Base-by-base conservation (phyloP, 202 grass and related monocot genomes). In the Miscanthus sacchariflorus region DNA sequence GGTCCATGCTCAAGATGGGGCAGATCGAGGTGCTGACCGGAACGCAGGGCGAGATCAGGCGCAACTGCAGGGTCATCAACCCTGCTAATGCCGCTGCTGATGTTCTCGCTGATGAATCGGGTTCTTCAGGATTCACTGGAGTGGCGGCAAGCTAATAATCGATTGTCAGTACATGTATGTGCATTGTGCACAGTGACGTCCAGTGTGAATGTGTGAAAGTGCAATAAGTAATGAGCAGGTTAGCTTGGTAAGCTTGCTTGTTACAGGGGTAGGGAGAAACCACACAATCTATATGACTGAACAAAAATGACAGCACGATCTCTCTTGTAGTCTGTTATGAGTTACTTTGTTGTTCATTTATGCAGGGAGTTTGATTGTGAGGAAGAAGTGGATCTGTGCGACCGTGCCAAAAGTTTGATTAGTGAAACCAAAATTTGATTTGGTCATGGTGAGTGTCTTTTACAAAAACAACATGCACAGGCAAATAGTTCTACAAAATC, bases 1-100 rank as follows among this genome's bases (percentile, higher is more conserved):
- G 48, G 86, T 88, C 92, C 25, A 95, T 97, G 92, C 5, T 93
- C 68, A 93, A 94, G 87, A 94, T 97, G 95, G 92, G 92, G 10
- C 46, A 89, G 69, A 90, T 94, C 36, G 56, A 49, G 3, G 86
- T 91, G 75, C 77, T 97, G 18, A 84, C 90, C 0, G 89, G 87
- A 12, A 56, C 85, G 3, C 84, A 93, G 18, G 91, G 95, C 1
- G 86, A 97, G 87, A 93, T 97, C 83, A 86, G 95, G 68, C 52
- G 23, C 7, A 94, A 90, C 67, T 97, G 95, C 85, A 91, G 95
- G 44, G 85, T 83, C 49, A 79, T 97, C 48, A 97, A 94, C 72
- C 75, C 75, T 54, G 1, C 18, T 39, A 72, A 6, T 0, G 58
- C 74, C 27, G 64, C 38, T 7, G 12, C 19, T 2, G 66, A 7